Evolutionary conservation across 176 grass and related monocot genomes (phyloP), one percentile per base, ranked within the genome.

Genomic region (Ampelocalamus luodianensis): DNA sequence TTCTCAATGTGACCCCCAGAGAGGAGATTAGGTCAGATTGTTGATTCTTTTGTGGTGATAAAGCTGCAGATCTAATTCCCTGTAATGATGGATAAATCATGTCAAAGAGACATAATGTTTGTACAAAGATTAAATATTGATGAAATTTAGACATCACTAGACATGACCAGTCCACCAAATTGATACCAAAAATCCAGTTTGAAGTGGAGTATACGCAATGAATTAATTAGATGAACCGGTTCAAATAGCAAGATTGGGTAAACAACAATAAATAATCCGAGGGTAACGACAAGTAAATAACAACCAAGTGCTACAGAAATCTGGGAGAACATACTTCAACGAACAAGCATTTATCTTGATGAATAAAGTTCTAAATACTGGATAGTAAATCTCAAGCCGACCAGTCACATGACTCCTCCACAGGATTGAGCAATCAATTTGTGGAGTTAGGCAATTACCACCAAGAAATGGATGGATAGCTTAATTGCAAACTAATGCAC

Each of bases 1-100:
- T 84, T 77, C 78, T 86, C 43, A 81, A 88, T 54, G 51, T 22
- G 51, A 37, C 82, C 65, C 60, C 50, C 23, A 60, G 32, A 83
- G 23, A 70, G 37, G 65, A 54, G 37, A 50, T 8, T 77, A 71
- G 44, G 15, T 71, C 50, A 80, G 55, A 32, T 40, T 79, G 54
- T 48, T 62, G 68, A 39, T 62, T 79, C 67, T 82, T 92, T 26
- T 79, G 45, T 37, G 34, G 72, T 63, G 37, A 43, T 40, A 79
- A 54, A 72, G 78, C 43, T 50, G 65, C 16, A 54, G 24, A 81
- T 79, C 65, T 67, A 81, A 43, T 54, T 79, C 29, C 22, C 76
- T 72, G 64, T 65, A 79, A 72, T 73, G 23, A 48, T 29, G 32
- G 42, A 81, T n/a, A 65, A 53, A 87, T 38, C 32, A 40, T 45